Conservation (phyloP, 495 filamentous ascomycete species). For the Talaromyces liani region DNA sequence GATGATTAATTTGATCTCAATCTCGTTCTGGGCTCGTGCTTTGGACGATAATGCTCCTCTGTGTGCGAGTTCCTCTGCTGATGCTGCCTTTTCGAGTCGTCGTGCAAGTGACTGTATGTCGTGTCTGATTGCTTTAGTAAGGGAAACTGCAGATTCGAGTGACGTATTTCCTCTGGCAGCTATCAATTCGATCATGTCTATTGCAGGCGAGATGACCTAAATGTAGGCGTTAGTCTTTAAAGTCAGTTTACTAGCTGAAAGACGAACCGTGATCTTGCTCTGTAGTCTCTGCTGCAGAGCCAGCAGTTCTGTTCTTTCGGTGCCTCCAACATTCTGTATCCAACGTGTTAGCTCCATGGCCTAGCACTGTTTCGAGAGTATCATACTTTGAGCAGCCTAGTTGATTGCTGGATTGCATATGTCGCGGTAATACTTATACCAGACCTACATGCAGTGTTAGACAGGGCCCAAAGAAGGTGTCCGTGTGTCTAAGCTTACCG, state of each 20-base stretch:
- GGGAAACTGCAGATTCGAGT: constrained; percentile 77
- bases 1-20: constrained; percentile 64
- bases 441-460: constrained; percentile 40
- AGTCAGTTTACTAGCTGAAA: not conserved
- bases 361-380: not conserved
- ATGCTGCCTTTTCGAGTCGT: constrained; percentile 61
- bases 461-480: not conserved
- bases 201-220: constrained; percentile 83
- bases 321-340: constrained; percentile 59
- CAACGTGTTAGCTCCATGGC: constrained; percentile 2
- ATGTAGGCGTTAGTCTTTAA: not conserved
- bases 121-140: constrained; percentile 79
- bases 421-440: constrained; percentile 80
- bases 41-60: constrained; percentile 42
- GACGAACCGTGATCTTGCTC: constrained; percentile 71
- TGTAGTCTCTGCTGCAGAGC: constrained; percentile 67
- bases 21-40: constrained; percentile 39
- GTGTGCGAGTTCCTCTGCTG: constrained; percentile 53
- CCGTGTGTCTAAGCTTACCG: constrained; percentile 28
- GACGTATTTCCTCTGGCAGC: constrained; percentile 93
- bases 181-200: constrained; percentile 90
- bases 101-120: constrained; percentile 83
- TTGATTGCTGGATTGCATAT: constrained; percentile 78
- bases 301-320: constrained; percentile 61
- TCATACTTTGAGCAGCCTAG: constrained; percentile 68